These are phyloP conservation scores for Discostella stelligera DNA, from an alignment of 352 stramenopile species.

Conservation along the genomic window DNA sequence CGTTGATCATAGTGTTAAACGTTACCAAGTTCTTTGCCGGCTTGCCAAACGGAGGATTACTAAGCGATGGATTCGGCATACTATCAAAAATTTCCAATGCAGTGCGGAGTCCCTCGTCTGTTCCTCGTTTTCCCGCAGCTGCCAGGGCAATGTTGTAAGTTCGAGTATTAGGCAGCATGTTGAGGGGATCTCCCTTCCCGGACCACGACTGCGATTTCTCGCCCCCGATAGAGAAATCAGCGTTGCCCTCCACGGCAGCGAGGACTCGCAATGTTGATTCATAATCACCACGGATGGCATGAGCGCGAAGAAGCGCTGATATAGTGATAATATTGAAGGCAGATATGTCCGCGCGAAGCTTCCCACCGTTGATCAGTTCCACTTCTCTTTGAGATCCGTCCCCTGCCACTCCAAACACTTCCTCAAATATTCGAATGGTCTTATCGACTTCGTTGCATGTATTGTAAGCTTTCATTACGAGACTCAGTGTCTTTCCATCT, in stretches of 20 bases:
- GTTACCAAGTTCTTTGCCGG: slow-evolving; percentile 68
- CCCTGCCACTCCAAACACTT: slow-evolving; percentile 59
- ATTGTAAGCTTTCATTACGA: slow-evolving; percentile 81
- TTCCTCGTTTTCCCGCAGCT: slow-evolving; percentile 53
- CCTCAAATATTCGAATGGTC: slow-evolving; percentile 76
- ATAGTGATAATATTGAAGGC: slow-evolving; percentile 76
- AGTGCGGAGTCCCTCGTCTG: slow-evolving; percentile 53
- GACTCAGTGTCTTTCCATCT: slow-evolving; percentile 71
- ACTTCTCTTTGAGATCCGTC: slow-evolving; percentile 54
- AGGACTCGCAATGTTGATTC: slow-evolving; percentile 62
- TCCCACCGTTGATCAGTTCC: slow-evolving; percentile 23
- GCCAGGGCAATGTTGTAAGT: slow-evolving; percentile 80
- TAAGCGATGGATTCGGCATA: slow-evolving; percentile 57
- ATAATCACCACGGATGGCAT: slow-evolving; percentile 66
- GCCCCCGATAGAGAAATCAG: slow-evolving; percentile 45
- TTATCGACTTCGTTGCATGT: slow-evolving; percentile 63
- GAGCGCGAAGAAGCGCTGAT: slow-evolving; percentile 68
- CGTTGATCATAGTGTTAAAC: slow-evolving; percentile 79
- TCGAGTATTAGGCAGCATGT: slow-evolving; percentile 65
- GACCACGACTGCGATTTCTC: slow-evolving; percentile 59
- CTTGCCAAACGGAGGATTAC: slow-evolving; percentile 40
- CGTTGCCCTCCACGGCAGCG: slow-evolving; percentile 66
- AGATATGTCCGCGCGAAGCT: slow-evolving; percentile 45
- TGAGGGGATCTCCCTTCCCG: slow-evolving; percentile 58
- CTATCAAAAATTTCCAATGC: slow-evolving; percentile 70